Percentiles rank a stretch among this genome's conserved stretches.
Conservation (phyloP, 441 rosid genomes). For the Pelargonium myrrhifolium region DNA sequence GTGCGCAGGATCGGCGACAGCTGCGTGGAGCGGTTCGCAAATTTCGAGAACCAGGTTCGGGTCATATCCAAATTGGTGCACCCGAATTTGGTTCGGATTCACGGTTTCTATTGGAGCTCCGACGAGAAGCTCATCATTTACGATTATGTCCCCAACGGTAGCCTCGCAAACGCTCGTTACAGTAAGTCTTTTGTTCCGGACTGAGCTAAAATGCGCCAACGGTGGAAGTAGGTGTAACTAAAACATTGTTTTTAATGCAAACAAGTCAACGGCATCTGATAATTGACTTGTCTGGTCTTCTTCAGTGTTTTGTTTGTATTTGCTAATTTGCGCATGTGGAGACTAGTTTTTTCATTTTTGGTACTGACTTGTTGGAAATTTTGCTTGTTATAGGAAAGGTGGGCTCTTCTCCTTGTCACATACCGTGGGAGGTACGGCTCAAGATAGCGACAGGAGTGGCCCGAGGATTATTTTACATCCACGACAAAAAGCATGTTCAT, state of each 20-base stretch:
- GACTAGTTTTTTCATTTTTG: too few relatives aligned
- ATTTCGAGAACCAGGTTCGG: conserved; percentile 56
- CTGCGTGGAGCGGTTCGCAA: conserved; percentile 40
- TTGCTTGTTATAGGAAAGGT: conserved; percentile 30
- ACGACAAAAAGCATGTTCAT: conserved; percentile 70
- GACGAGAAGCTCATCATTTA: conserved; percentile 78
- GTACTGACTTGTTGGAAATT: too few relatives aligned
- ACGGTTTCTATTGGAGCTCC: conserved; percentile 75
- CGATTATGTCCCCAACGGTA: conserved; percentile 64
- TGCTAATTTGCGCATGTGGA: too few relatives aligned
- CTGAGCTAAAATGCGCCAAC: too few relatives aligned
- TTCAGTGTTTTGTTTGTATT: too few relatives aligned
- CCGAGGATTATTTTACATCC: conserved; percentile 61
- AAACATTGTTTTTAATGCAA: too few relatives aligned
- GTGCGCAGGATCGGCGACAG: conserved; percentile 75
- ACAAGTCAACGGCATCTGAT: too few relatives aligned
- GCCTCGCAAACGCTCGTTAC: conserved; percentile 39
- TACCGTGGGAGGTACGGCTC: conserved; percentile 44
- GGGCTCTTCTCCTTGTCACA: conserved; percentile 40
- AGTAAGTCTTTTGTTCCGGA: conserved; percentile 31
- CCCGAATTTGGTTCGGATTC: conserved; percentile 55
- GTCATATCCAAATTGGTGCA: conserved; percentile 51
- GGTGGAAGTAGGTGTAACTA: too few relatives aligned
- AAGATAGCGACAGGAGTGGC: conserved; percentile 80
- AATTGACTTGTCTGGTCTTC: too few relatives aligned